Base-by-base conservation (phyloP, 768 basidiomycete genomes). In the Pulveroboletus ravenelii region DNA sequence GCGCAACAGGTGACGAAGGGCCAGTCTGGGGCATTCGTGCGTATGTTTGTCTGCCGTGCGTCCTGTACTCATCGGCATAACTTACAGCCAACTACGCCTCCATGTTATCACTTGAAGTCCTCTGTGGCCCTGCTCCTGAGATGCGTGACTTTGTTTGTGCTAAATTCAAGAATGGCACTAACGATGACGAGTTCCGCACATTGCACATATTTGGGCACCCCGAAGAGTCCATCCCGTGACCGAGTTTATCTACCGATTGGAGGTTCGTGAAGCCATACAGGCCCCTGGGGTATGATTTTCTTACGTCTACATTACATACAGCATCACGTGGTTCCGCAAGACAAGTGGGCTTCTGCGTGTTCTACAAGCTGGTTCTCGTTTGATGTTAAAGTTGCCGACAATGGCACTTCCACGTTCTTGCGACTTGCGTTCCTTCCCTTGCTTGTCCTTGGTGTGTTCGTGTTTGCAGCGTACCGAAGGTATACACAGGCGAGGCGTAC, bases 161-260 rank as follows among this genome's bases (percentile, higher is more conserved):
- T 78, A 84, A 79, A 68, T 89, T 89, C 79, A 85, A 81, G 77
- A 90, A 90, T 64, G 87, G 88, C 30, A 88, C 89, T 17, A 41
- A 60, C 14, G 59, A 73, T 37, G 70, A 69, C 41, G 71, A 72
- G 56, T 87, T 86, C 73, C 65, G 76, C 47, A 81, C 81, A 30
- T 60, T 87, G 59, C 80, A 84, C 55, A 79, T 85, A 64, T 89
- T 89, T 64, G 84, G 78, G 36, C 81, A 85, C 70, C 72, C 79
- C 41, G 78, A 79, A 51, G 81, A 86, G 57, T 13, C n/a, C 5
- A 81, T 91, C 50, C 85, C 86, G 76, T 89, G 57, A 89, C 87
- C 25, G 86, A 89, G 64, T 89, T 90, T 71, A 83, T 89, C 67
- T 87, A 88, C 73, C 79, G 82, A 41, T 75, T 86, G 42, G 83